Percentiles rank a stretch among this genome's conserved stretches.
phyloP scores from a whole-genome alignment of 2,329 filamentous ascomycete genomes.

The Cladosporium oxysporum region DNA sequence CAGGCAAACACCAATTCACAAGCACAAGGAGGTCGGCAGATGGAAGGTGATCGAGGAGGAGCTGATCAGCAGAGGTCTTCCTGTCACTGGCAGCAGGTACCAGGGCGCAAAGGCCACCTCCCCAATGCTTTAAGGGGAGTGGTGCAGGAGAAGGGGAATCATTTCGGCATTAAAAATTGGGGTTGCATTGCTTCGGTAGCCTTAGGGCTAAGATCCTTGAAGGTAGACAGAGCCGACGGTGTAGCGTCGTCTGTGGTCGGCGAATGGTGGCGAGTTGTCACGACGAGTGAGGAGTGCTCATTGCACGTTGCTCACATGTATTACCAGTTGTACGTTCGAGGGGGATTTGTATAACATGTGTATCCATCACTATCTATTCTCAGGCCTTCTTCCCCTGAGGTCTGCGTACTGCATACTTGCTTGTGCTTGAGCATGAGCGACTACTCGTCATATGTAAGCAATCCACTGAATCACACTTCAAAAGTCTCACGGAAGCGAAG shows the following conservation, averaged over 20 bases:
- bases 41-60: conserved; percentile 79
- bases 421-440: neutral
- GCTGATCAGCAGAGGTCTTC: conserved; percentile 62
- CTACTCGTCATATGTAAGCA: neutral
- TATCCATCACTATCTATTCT: conserved; percentile 8
- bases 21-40: conserved; percentile 69
- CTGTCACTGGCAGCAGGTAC: conserved; percentile 49
- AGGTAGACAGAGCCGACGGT: neutral
- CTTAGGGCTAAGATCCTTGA: neutral
- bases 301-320: conserved; percentile 18
- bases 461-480: neutral
- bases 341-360: conserved; percentile 16
- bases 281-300: conserved; percentile 12
- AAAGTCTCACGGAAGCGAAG: neutral
- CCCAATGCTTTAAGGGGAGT: conserved; percentile 2
- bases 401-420: neutral
- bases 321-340: conserved; percentile 15
- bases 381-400: neutral
- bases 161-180: neutral
- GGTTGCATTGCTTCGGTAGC: conserved; percentile 3
- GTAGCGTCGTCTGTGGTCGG: neutral
- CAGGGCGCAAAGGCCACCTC: conserved; percentile 17
- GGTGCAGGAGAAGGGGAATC: neutral
- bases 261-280: neutral
- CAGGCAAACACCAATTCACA: conserved; percentile 70